phyloP scores from a whole-genome alignment of 2,329 filamentous ascomycete genomes.

The Colletotrichum magnum region DNA sequence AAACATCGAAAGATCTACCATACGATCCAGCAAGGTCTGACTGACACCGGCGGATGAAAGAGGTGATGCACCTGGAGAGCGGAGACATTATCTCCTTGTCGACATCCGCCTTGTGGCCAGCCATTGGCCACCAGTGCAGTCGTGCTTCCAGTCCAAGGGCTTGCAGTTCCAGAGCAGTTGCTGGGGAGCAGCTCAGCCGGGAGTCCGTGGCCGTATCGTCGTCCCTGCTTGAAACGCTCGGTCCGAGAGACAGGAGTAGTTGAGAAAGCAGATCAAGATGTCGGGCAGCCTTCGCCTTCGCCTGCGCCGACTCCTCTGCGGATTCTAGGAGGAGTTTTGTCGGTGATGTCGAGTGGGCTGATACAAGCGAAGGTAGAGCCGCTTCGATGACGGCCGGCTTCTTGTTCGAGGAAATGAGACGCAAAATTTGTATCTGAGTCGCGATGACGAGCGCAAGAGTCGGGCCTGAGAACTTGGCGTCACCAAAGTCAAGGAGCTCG shows the following conservation, averaged over 20 bases:
- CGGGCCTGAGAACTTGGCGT: slow-evolving; percentile 55
- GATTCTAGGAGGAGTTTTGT: slow-evolving; percentile 67
- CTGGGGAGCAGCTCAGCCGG: slow-evolving; percentile 69
- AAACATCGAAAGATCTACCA: slow-evolving; percentile 53
- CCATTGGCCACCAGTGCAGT: slow-evolving; percentile 76
- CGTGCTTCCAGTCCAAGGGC: slow-evolving; percentile 73
- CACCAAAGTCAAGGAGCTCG: slow-evolving; percentile 74
- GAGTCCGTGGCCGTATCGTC: slow-evolving; percentile 70
- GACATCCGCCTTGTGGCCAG: slow-evolving; percentile 70
- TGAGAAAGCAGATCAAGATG: slow-evolving; percentile 79
- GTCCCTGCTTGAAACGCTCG: slow-evolving; percentile 75
- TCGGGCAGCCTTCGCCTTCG: slow-evolving; percentile 71
- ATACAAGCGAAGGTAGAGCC: slow-evolving; percentile 68
- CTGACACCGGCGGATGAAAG: slow-evolving; percentile 69
- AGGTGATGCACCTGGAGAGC: slow-evolving; percentile 72
- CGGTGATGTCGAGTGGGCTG: slow-evolving; percentile 69
- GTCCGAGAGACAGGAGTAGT: slow-evolving; percentile 74
- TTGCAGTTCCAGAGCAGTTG: slow-evolving; percentile 74
- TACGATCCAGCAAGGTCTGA: slow-evolving; percentile 54
- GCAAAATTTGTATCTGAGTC: slow-evolving; percentile 76
- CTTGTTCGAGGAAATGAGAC: slow-evolving; percentile 72
- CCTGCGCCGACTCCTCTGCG: slow-evolving; percentile 58
- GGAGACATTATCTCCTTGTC: slow-evolving; percentile 77
- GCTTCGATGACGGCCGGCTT: slow-evolving; percentile 73
- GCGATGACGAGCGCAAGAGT: slow-evolving; percentile 71